Evolutionary conservation across 2,329 filamentous ascomycete species (phyloP), one percentile per base, ranked within the genome.

Genomic region (Cordyceps javanica): DNA sequence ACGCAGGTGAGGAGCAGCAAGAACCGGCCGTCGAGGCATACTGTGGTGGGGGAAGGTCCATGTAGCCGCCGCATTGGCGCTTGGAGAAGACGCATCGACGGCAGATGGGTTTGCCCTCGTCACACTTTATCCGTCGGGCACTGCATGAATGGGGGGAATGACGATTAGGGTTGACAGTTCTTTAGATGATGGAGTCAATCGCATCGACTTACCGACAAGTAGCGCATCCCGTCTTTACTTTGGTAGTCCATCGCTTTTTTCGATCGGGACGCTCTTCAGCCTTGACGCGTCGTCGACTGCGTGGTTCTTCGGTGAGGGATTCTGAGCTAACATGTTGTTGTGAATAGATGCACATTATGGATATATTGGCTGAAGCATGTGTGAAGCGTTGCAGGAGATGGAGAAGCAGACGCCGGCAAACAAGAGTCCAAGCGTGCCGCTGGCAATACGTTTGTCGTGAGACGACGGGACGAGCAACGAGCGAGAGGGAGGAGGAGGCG

Each of bases 161-260:
- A 14, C 8, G 9, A 39, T 45, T 16, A 54, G 39, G 3, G 34
- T 26, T 26, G 11, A 14, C 11, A 6, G 21, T 42, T 14, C 8
- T 19, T 23, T 14, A 13, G 28, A n/a, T 25, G 11, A 2, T 36
- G 3, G 28, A 10, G 8, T 11, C 30, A 5, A 14, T 16, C 4
- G 21, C 26, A 8, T 36, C 7, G 26, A 38, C 52, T 25, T 45
- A 46, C 52, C 52, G 52, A 21, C 52, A 55, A 11, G 52, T 55
- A 28, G 39, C 39, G 23, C 52, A 55, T 11, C 52, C 52, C 9
- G 52, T 55, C 39, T 46, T 55, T 13, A 46, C 52, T 21, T 55
- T 55, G 14, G 52, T 36, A 8, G 28, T 55, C 52, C 52, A 55
- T 36, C 52, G 52, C 21, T 54, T 54, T 26, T 54, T 54, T n/a